Conservation (phyloP, 768 basidiomycete species). For the Lactifluus piperatus region DNA sequence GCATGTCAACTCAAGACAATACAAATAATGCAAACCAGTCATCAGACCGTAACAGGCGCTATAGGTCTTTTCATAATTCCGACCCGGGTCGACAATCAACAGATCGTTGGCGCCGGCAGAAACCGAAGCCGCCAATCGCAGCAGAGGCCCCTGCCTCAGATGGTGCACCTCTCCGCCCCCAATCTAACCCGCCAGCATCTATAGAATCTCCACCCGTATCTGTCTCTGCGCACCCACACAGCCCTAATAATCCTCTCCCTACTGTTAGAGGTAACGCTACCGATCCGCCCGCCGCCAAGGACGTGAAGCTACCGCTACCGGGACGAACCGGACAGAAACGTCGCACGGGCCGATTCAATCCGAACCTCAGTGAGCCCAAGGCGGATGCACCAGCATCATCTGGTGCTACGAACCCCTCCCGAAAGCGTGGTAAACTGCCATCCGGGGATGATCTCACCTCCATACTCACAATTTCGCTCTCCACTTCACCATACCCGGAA, state of each 20-base stretch:
- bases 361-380: not conserved
- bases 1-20: constrained; percentile 14
- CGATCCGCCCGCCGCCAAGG: not conserved
- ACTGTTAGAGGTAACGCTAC: not conserved
- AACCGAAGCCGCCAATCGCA: not conserved
- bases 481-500: constrained; percentile 64
- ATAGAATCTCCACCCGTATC: not conserved
- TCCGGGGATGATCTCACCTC: constrained; percentile 65
- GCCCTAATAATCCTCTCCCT: not conserved
- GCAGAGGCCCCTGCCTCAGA: not conserved
- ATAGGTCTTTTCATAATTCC: not conserved
- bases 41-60: not conserved
- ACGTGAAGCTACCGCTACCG: not conserved
- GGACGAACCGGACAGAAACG: not conserved
- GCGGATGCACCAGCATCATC: not conserved
- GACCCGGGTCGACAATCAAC: not conserved
- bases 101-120: constrained; percentile 1
- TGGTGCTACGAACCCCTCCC: not conserved
- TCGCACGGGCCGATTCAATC: constrained; percentile 10
- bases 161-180: not conserved
- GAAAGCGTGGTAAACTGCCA: constrained; percentile 6
- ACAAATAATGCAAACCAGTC: not conserved
- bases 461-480: constrained; percentile 54
- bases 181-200: not conserved
- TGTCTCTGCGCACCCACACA: not conserved